Base-by-base conservation (phyloP, 2,329 filamentous ascomycete genomes). In the Aspergillus viridinutans region DNA sequence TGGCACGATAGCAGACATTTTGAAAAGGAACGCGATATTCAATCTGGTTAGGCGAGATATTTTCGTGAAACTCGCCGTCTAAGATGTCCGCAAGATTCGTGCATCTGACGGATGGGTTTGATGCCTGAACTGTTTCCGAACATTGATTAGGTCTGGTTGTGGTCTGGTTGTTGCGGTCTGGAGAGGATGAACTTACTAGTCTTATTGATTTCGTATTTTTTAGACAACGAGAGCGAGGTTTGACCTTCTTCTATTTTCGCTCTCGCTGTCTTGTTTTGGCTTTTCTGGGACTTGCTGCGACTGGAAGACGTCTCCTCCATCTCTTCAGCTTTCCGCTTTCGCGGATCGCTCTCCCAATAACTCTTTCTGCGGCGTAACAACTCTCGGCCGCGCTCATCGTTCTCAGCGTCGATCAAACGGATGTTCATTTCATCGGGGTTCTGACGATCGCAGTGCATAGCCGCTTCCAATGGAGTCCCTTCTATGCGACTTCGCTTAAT, bases 1-100 rank as follows among this genome's bases (percentile, higher is more conserved):
- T 80, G 23, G 85, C 78, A 49, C 85, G 84, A 69, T 92, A 92
- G 45, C 85, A 89, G 56, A 82, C 76, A 67, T 92, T 91, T 56
- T 86, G 80, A 66, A 96, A 96, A 0, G 92, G 90, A 0, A 92
- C 67, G 2, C 66, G 69, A 57, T 78, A 78, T 23, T 70, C 61
- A n/a, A 76, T 69, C 3, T 77, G 78, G 1, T 69, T 74, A 7
- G 80, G 73, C 1, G 81, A 74, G 29, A 73, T 74, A 20, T 79
- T 79, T 49, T 78, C 68, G 60, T 83, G 75, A 29, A 64, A 70
- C 61, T 76, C 66, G 32, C 76, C 76, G 54, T 80, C 71, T 23
- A 83, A 60, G 47, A 87, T 84, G 17, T 80, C 76, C 17, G 74
- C 68, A 20, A 85, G 62, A 0, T 74, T 66, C 29, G 68, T 74